These are phyloP conservation scores for Hanseniaspora thailandica DNA, from an alignment of 805 yeast genomes.

Conservation along the genomic window DNA sequence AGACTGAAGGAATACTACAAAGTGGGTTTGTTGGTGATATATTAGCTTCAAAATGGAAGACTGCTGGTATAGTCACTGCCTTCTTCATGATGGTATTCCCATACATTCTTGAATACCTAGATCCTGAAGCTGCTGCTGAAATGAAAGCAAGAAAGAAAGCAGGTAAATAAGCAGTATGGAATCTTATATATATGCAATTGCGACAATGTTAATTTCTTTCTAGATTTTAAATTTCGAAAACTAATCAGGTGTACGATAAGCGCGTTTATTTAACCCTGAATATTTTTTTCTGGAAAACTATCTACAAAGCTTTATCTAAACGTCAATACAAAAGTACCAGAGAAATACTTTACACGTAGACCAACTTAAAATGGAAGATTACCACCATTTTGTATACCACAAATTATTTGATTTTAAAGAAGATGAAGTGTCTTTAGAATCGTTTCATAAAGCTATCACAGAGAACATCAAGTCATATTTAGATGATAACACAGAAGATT, in stretches of 20 bases:
- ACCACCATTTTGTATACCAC: neutral
- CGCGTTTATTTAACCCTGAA: neutral
- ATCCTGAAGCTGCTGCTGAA: slow-evolving; percentile 32
- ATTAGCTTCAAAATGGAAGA: slow-evolving; percentile 31
- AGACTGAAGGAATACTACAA: slow-evolving; percentile 28
- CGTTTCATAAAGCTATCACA: neutral
- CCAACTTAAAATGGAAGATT: no score
- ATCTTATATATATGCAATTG: neutral
- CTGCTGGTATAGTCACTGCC: slow-evolving; percentile 22
- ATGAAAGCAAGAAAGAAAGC: slow-evolving; percentile 26
- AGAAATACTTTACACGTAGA: no score
- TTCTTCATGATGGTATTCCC: slow-evolving; percentile 28
- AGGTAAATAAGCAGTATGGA: slow-evolving; percentile 19
- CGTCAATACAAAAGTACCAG: no score
- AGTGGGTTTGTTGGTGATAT: slow-evolving; percentile 32
- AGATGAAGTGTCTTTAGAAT: neutral
- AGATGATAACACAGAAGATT: neutral
- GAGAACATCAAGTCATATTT: neutral
- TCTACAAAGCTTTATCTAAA: no score
- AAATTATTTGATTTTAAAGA: neutral
- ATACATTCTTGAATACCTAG: slow-evolving; percentile 30
- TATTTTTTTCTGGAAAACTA: neutral
- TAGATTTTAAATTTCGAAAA: neutral
- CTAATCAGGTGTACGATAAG: no score
- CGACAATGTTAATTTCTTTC: neutral